phyloP scores from a whole-genome alignment of 176 grass and related monocot genomes.

The Rhynchospora pubera region DNA sequence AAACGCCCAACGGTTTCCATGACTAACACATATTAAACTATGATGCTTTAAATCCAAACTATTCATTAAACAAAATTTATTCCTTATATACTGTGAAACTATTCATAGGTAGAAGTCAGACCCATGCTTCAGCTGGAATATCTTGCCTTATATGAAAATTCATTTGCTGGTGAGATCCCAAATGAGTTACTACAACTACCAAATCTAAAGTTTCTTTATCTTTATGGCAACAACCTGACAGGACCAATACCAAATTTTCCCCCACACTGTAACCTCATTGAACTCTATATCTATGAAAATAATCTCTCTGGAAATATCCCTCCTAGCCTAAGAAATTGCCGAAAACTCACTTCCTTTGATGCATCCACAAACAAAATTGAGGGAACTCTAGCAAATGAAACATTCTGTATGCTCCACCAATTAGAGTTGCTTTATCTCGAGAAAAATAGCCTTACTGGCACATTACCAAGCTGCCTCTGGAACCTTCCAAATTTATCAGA shows the following conservation, averaged over 20 bases:
- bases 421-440: conserved; percentile 31
- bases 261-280: neutral
- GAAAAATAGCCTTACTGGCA: conserved; percentile 36
- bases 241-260: conserved; percentile 40
- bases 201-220: conserved; percentile 28
- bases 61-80: neutral
- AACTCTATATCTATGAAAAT: conserved; percentile 30
- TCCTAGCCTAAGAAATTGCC: conserved; percentile 41
- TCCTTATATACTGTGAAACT: too few species aligned
- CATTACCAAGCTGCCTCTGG: conserved; percentile 37
- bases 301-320: conserved; percentile 31
- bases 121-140: conserved; percentile 10
- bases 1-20: too few species aligned
- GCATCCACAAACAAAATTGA: conserved; percentile 32
- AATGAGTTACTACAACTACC: conserved; percentile 20
- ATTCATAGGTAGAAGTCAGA: neutral
- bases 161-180: conserved; percentile 36
- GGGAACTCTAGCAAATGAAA: conserved; percentile 28
- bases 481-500: conserved; percentile 16
- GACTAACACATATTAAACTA: too few species aligned
- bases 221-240: conserved; percentile 34
- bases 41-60: too few species aligned
- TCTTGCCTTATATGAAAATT: conserved; percentile 38
- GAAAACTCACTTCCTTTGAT: conserved; percentile 31
- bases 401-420: conserved; percentile 28